Evolutionary conservation across 202 grass and related monocot genomes (phyloP).

Genomic region (Digitaria exilis): DNA sequence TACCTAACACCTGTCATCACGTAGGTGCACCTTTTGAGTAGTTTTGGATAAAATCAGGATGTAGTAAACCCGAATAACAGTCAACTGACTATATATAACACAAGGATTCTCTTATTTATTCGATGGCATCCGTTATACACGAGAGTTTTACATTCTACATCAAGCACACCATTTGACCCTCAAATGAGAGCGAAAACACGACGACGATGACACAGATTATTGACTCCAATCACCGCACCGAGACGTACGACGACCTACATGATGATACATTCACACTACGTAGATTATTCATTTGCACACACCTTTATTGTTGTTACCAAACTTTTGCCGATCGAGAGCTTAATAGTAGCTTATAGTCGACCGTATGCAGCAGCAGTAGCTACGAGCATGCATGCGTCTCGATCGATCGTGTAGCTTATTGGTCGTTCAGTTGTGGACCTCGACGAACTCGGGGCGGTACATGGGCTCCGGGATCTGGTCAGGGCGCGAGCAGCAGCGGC

Average conservation of each 20-base stretch:
- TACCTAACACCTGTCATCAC: too few species aligned
- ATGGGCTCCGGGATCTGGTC: constrained; percentile 53
- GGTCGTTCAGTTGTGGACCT: constrained; percentile 48
- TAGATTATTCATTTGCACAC: background rate
- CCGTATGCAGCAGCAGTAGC: background rate
- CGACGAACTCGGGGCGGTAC: constrained; percentile 47
- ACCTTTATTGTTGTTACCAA: background rate
- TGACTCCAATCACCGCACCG: too few species aligned
- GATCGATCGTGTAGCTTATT: background rate
- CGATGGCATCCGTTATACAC: background rate
- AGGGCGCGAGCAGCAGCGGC: constrained; percentile 57
- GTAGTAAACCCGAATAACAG: too few species aligned
- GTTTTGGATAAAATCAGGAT: too few species aligned
- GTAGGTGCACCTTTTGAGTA: too few species aligned
- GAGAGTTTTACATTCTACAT: too few species aligned
- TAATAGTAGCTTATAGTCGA: background rate
- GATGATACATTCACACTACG: too few species aligned
- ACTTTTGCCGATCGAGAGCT: background rate
- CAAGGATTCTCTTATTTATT: background rate
- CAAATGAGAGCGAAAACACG: too few species aligned
- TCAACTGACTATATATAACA: too few species aligned
- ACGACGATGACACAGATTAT: too few species aligned
- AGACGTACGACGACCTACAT: too few species aligned
- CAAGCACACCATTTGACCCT: too few species aligned
- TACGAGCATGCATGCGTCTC: background rate